Conservation (phyloP, 352 stramenopile genomes). For the Elongisporangium undulatum region DNA sequence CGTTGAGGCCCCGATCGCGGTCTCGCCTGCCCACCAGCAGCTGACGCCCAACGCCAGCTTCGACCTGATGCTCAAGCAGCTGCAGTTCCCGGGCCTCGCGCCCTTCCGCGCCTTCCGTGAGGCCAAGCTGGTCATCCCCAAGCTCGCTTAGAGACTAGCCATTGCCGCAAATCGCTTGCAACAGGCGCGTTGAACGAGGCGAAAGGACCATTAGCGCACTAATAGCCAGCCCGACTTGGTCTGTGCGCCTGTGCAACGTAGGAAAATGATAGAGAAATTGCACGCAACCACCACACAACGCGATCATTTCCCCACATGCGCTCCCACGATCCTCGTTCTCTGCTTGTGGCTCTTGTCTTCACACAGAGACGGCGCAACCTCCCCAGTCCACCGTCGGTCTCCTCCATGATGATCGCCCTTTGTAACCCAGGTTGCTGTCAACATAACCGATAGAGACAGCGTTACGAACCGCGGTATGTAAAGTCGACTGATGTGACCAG, state of each 20-base stretch:
- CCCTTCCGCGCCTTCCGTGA: slow-evolving; percentile 80
- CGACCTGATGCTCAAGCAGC: slow-evolving; percentile 89
- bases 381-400: too few species aligned
- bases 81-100: slow-evolving; percentile 89
- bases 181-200: background rate
- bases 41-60: slow-evolving; percentile 92
- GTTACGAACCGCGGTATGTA: background rate
- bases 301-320: background rate
- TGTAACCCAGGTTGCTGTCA: background rate
- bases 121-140: slow-evolving; percentile 61
- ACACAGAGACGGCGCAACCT: background rate
- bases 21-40: slow-evolving; percentile 20
- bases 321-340: background rate
- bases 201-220: background rate
- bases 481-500: background rate
- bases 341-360: background rate
- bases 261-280: background rate
- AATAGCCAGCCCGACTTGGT: background rate
- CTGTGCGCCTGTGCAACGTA: background rate
- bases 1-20: slow-evolving; percentile 20
- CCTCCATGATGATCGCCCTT: too few species aligned
- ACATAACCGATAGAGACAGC: background rate
- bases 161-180: background rate
- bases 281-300: background rate
- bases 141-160: slow-evolving; percentile 41